Conservation (phyloP, 2,329 filamentous ascomycete genomes). For the Sclerotinia borealis region DNA sequence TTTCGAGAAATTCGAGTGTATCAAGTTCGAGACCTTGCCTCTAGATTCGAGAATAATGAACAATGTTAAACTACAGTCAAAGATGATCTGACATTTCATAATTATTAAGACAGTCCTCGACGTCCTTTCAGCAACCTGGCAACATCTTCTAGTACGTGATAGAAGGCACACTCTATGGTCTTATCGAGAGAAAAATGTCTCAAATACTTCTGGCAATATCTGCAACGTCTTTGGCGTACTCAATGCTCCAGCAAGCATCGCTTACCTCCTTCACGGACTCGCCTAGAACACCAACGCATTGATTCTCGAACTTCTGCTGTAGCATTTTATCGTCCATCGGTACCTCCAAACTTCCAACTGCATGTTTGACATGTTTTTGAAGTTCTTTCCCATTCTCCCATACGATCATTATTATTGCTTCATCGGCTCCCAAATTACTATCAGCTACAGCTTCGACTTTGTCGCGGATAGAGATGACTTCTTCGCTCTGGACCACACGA, state of each 20-base stretch:
- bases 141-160: neutral
- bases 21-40: neutral
- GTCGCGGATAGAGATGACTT: conserved; percentile 39
- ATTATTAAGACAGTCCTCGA: neutral
- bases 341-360: conserved; percentile 43
- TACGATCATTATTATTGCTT: conserved; percentile 36
- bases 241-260: conserved; percentile 31
- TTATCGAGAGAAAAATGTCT: too few relatives aligned
- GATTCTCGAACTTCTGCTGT: conserved; percentile 44
- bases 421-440: conserved; percentile 37
- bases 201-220: conserved; percentile 9
- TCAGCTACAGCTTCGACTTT: conserved; percentile 41
- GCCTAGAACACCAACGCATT: conserved; percentile 40
- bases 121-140: neutral
- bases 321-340: conserved; percentile 43
- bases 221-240: conserved; percentile 30
- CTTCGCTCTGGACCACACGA: conserved; percentile 37
- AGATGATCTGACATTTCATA: neutral
- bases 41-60: neutral
- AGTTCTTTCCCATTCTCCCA: conserved; percentile 36
- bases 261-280: conserved; percentile 33
- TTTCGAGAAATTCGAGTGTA: neutral
- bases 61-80: neutral
- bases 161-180: too few relatives aligned
- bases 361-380: conserved; percentile 43